These are phyloP conservation scores for Alloascoidea africana DNA, from an alignment of 805 yeast species.

Conservation along the genomic window DNA sequence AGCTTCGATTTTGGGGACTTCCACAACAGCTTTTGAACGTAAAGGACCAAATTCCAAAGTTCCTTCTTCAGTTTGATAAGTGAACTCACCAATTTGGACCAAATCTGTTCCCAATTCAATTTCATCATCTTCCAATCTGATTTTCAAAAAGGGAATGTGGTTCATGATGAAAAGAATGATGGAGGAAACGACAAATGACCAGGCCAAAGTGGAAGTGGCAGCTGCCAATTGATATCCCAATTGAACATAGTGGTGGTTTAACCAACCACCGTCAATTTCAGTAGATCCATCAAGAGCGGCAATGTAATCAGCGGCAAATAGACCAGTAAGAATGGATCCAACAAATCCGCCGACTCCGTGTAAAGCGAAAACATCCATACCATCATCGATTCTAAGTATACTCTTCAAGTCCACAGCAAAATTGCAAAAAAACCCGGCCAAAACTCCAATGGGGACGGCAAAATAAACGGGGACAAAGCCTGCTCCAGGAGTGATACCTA, in stretches of 20 bases:
- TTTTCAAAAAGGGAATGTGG: conserved; percentile 65
- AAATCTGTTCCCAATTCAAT: conserved; percentile 83
- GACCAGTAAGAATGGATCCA: conserved; percentile 76
- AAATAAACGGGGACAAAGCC: conserved; percentile 91
- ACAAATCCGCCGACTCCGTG: conserved; percentile 90
- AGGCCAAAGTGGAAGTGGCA: conserved; percentile 50
- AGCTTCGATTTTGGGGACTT: no score
- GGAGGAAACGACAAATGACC: conserved; percentile 71
- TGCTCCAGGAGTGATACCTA: conserved; percentile 94
- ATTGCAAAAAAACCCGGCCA: conserved; percentile 70
- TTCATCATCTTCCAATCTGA: conserved; percentile 81
- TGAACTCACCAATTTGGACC: conserved; percentile 83
- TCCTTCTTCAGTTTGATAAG: conserved; percentile 43
- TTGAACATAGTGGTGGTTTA: conserved; percentile 79
- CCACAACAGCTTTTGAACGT: neutral
- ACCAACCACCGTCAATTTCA: conserved; percentile 78
- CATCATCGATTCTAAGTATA: conserved; percentile 72
- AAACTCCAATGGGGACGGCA: conserved; percentile 68
- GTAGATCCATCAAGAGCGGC: conserved; percentile 63
- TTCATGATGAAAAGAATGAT: conserved; percentile 59
- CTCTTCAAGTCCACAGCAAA: conserved; percentile 72
- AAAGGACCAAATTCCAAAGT: conserved; percentile 9
- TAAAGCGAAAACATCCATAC: conserved; percentile 85
- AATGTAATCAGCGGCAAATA: conserved; percentile 89
- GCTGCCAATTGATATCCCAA: conserved; percentile 92